Base-by-base conservation (phyloP, 2,329 filamentous ascomycete species). In the Aspergillus novofumigatus region DNA sequence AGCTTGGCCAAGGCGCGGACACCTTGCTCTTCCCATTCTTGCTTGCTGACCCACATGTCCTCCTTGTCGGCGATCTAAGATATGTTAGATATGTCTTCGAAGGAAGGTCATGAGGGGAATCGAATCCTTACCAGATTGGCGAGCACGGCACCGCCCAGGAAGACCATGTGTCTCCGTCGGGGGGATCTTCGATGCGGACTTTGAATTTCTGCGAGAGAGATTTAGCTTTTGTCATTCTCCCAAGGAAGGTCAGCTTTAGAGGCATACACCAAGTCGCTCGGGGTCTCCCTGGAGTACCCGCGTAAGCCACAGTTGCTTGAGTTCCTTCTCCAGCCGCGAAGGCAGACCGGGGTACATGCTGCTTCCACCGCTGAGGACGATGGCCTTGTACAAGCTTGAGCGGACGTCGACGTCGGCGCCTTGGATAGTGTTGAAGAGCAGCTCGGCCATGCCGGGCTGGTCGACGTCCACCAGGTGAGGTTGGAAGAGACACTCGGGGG, bases 291-390 rank as follows among this genome's bases (percentile, higher is more conserved):
- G 85, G 66, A 99, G 80, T 47, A 97, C 92, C 64, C 89, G 88
- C 54, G 93, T 97, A 63, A 99, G 84, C 94, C 94, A 99, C 67
- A 99, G 80, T 80, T 99, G 94, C 83, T 99, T 99, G 68, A 99
- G 80, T 78, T 99, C 94, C 83, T 99, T 99, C 80, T 99, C 94
- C 76, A 99, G 79, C 62, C 94, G 85, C 59, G 91, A 96, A 4
- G 94, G 94, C 64, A 99, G 82, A 59, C 94, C 94, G 0, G 94
- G 94, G 76, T 99, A 99, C 94, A 99, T 99, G 86, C 91, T 96
- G 81, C 90, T 95, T 65, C 94, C 94, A 64, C 94, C 94, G 45
- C 92, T 97, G 54, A 99, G 83, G 59, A 99, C 94, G 68, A 99
- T 93, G 11, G 94, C 94, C 81, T 96, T 97, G 85, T 94, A 99